These are phyloP conservation scores for Candida andamanensis DNA, from an alignment of 805 yeast genomes.

Conservation along the genomic window DNA sequence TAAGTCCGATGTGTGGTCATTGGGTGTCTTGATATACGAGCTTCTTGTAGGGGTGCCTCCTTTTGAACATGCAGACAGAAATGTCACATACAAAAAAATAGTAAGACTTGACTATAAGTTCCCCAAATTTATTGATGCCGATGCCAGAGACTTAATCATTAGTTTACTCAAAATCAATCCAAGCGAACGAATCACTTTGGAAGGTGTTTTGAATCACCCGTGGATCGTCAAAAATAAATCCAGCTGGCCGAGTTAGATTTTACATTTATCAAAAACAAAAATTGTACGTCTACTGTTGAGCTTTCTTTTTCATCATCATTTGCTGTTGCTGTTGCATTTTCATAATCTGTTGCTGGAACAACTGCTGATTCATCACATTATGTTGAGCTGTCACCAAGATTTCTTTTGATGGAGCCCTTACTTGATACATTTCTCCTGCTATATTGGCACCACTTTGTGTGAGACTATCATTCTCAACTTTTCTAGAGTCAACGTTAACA, in stretches of 20 bases:
- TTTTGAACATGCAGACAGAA: slow-evolving; percentile 76
- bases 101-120: slow-evolving; percentile 69
- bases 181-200: slow-evolving; percentile 53
- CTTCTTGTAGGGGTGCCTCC: slow-evolving; percentile 87
- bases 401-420: slow-evolving; percentile 43
- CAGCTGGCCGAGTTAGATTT: slow-evolving; percentile 5
- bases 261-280: too few species aligned
- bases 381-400: slow-evolving; percentile 38
- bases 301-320: slow-evolving; percentile 27
- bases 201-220: slow-evolving; percentile 67
- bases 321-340: slow-evolving; percentile 35
- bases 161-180: slow-evolving; percentile 67
- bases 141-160: slow-evolving; percentile 71
- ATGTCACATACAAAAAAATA: slow-evolving; percentile 75
- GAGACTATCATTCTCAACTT: slow-evolving; percentile 18
- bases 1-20: slow-evolving; percentile 86
- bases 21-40: slow-evolving; percentile 84
- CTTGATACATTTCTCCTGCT: slow-evolving; percentile 51
- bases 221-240: slow-evolving; percentile 64
- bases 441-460: slow-evolving; percentile 49
- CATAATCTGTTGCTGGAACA: slow-evolving; percentile 39
- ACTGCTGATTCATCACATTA: slow-evolving; percentile 38
- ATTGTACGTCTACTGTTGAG: too few species aligned
- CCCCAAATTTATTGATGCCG: slow-evolving; percentile 64
- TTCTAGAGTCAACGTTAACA: slow-evolving; percentile 53